Conservation (phyloP, 805 yeast genomes). For the Clavispora carvajalis region DNA sequence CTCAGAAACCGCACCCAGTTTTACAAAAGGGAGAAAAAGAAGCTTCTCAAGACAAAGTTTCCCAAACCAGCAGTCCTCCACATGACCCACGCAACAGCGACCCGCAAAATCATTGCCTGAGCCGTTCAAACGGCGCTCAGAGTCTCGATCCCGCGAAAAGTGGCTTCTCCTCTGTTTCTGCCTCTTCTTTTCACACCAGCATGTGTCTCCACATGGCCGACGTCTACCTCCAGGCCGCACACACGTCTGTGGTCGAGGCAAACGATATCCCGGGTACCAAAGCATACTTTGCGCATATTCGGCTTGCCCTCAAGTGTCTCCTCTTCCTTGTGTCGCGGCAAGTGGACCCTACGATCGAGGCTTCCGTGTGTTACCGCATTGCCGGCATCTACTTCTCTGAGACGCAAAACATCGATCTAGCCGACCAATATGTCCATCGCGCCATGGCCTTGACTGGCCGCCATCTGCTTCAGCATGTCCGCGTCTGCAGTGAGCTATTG, state of each 20-base stretch:
- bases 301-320: conserved; percentile 11
- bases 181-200: conserved; percentile 6
- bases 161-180: no score
- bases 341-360: conserved; percentile 24
- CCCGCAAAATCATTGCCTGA: no score
- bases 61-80: no score
- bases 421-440: conserved; percentile 33
- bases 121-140: no score
- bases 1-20: no score
- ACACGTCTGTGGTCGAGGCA: conserved; percentile 9
- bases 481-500: conserved; percentile 31
- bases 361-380: conserved; percentile 28
- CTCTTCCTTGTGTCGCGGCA: conserved; percentile 14
- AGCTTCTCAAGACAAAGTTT: no score
- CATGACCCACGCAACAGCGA: no score
- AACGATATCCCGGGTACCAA: conserved; percentile 9
- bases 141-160: neutral
- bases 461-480: conserved; percentile 16
- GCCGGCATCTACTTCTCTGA: conserved; percentile 37
- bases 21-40: no score
- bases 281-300: conserved; percentile 8
- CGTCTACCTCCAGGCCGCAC: conserved; percentile 8
- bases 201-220: conserved; percentile 10
- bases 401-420: conserved; percentile 35
- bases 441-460: conserved; percentile 26